Evolutionary conservation across 805 yeast genomes (phyloP).

Genomic region (Brettanomyces bruxellensis): DNA sequence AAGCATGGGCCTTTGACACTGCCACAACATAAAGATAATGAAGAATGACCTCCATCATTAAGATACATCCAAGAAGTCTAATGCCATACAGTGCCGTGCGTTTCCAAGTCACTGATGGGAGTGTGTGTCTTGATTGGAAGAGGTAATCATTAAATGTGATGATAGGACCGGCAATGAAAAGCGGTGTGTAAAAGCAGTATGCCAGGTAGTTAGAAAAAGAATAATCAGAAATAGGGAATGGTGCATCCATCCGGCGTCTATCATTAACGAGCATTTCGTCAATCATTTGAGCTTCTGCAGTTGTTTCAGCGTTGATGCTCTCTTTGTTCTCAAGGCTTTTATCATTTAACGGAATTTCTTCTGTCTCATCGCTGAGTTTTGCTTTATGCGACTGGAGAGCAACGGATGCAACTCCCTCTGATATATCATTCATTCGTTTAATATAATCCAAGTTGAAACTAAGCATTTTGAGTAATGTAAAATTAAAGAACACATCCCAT

Average conservation of each 20-base stretch:
- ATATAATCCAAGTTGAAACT: conserved; percentile 76
- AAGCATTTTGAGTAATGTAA: conserved; percentile 74
- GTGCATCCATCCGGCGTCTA: conserved; percentile 55
- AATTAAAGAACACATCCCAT: conserved; percentile 96
- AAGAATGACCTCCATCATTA: conserved; percentile 81
- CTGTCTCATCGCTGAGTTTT: conserved; percentile 8
- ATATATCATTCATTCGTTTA: conserved; percentile 24
- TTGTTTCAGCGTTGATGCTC: neutral
- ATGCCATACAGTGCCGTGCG: conserved; percentile 53
- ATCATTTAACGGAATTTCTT: neutral
- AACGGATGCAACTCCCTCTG: conserved; percentile 4
- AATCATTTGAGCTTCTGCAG: conserved; percentile 3
- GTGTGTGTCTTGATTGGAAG: conserved; percentile 54
- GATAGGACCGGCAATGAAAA: conserved; percentile 93
- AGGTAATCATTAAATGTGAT: conserved; percentile 86
- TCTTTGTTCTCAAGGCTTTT: neutral
- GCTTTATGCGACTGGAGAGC: conserved; percentile 6
- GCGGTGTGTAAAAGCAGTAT: conserved; percentile 76
- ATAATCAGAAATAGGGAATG: conserved; percentile 54
- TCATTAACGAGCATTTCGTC: conserved; percentile 34
- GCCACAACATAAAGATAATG: conserved; percentile 93
- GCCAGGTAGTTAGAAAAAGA: conserved; percentile 58
- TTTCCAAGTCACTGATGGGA: conserved; percentile 49
- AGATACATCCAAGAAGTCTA: conserved; percentile 61
- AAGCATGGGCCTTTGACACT: conserved; percentile 79